Conservation (phyloP, 2,329 filamentous ascomycete genomes). For the Alternaria arbusti region DNA sequence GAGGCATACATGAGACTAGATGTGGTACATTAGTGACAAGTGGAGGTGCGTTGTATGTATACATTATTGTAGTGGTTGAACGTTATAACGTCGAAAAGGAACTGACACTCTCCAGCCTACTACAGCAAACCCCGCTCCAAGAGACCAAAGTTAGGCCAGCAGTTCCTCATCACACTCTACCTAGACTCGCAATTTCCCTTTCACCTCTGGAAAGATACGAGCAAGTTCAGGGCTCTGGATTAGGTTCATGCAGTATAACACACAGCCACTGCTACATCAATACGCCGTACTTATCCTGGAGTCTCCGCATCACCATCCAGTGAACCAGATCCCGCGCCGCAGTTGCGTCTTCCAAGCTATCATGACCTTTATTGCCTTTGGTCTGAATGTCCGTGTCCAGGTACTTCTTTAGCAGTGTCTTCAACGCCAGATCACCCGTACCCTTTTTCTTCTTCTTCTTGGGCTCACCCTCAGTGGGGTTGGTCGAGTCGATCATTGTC, state of each 20-base stretch:
- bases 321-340: conserved; percentile 90
- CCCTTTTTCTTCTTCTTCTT: conserved; percentile 8
- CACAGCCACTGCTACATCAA: not conserved
- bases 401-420: conserved; percentile 84
- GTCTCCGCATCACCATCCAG: conserved; percentile 63
- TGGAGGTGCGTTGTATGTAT: not conserved
- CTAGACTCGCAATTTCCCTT: too few relatives aligned
- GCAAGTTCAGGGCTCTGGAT: too few relatives aligned
- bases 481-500: not conserved
- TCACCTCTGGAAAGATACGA: too few relatives aligned
- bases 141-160: too few relatives aligned
- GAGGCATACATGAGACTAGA: not conserved
- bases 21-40: not conserved
- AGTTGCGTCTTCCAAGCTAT: conserved; percentile 87
- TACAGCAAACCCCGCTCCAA: too few relatives aligned
- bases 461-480: not conserved
- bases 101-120: not conserved
- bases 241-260: too few relatives aligned
- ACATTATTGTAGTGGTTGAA: not conserved
- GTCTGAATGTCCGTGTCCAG: conserved; percentile 86
- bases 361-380: conserved; percentile 71
- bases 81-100: not conserved
- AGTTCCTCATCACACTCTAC: too few relatives aligned
- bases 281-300: not conserved
- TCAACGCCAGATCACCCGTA: conserved; percentile 56